Evolutionary conservation across 2,329 filamentous ascomycete species (phyloP), one percentile per base, ranked within the genome.

Genomic region (Trichophyton equinum): DNA sequence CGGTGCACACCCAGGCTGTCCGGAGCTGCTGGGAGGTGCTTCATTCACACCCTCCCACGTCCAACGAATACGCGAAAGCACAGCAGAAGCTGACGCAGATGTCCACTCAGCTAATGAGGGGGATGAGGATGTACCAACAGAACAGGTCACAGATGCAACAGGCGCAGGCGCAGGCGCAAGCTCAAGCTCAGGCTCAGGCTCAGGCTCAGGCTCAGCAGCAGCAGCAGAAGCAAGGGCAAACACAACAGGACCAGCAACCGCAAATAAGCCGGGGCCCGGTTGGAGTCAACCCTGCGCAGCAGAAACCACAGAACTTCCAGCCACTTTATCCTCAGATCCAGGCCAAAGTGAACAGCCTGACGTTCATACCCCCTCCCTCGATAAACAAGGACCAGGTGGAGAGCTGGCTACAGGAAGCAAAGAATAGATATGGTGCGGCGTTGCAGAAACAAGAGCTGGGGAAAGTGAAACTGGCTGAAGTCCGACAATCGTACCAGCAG

Each of bases 1-100:
- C 76, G 51, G 78, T 81, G 65, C 83, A 83, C 67, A 79, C 79
- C 61, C 72, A 76, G 57, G 74, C 79, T 20, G 77, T 85, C 63
- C 75, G 77, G 61, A 78, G 75, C 63, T 75, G 82, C 57, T 85
- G 82, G 81, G 76, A 77, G 33, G 70, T 76, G 36, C 73, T 81
- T 58, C 78, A 81, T 62, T 76, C 68, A 47, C 76, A 76, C 46
- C 75, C 80, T 11, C 71, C 73, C 38, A 77, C 78, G 59, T 80
- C 75, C 58, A 68, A 73, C 1, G 78, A 82, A 62, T 78, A 82
- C 65, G 75, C 75, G 61, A 72, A 73, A 47, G 81, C 79, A 11
- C 77, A 79, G 58, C 71, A 74, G 30, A 80, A 79, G 64, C 75
- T 84, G 20, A 74, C 77, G 13, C 75, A 79, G 62, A 75, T 79